Base-by-base conservation (phyloP, 441 rosid genomes). In the Omphalea diandra region DNA sequence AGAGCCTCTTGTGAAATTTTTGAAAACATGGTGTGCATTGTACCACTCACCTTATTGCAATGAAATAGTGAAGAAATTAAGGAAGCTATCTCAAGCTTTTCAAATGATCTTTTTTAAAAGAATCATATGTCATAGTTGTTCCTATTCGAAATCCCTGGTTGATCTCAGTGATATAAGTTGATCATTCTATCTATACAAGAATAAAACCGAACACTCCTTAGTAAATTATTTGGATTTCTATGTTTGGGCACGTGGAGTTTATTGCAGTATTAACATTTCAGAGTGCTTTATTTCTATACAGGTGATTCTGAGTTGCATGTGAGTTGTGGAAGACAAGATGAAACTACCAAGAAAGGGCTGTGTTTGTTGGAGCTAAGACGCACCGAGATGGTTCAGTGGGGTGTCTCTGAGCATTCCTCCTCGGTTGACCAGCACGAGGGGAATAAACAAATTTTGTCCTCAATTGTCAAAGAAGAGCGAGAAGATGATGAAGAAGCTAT, bases 351-450 rank as follows among this genome's bases (percentile, higher is more conserved):
- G 63, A 78, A 78, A 78, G 90, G 88, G 20, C 52, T 69, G 52
- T 84, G 87, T 75, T 80, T 81, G 80, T 74, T 77, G 76, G 88
- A 82, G 65, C 67, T 86, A 68, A 81, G 80, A 60, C 77, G 71
- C 38, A 32, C 72, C 0, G 78, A 79, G 69, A 81, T 85, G 89
- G 74, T 83, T 7, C 82, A 69, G 73, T 78, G 87, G 87, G 77
- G 80, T 47, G 66, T 46, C 67, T 72, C 70, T 31, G 80, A 70
- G 40, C 82, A 35, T 63, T 80, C 67, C 68, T 62, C 68, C 32
- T 71, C 69, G 20, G 53, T 47, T 40, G 68, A 32, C 31, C 58
- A 64, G 62, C 58, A 56, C 46, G 81, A 41, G 62, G 81, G 74
- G 9, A 67, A 69, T 62, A 73, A 71, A 26, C 76, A 67, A 52